Percentiles rank a stretch among this genome's conserved stretches.
These are phyloP conservation scores for Solanum hybrid DNA, from an alignment of 305 asterid genomes.

Conservation along the genomic window DNA sequence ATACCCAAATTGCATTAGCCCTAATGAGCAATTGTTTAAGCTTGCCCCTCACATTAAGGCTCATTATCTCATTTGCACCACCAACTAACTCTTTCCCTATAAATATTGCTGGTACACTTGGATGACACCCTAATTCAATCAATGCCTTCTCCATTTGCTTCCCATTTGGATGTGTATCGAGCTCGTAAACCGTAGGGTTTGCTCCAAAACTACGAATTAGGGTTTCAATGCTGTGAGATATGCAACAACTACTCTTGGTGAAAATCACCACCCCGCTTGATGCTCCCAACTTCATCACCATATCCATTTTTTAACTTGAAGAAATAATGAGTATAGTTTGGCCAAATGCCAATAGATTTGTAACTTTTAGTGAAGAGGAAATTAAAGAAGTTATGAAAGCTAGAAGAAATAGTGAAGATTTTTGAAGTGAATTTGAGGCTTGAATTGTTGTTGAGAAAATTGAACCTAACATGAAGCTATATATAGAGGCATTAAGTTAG, in stretches of 20 bases:
- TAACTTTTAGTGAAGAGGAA: not conserved
- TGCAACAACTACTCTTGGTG: conserved; percentile 54
- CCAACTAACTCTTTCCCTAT: conserved; percentile 48
- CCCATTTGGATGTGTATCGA: conserved; percentile 40
- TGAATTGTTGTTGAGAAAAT: not conserved
- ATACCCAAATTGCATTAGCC: conserved; percentile 69
- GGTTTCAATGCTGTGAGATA: conserved; percentile 33
- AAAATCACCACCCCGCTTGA: conserved; percentile 48
- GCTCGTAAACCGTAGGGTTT: conserved; percentile 37
- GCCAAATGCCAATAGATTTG: not conserved
- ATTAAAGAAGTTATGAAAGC: not conserved
- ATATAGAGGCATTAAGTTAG: not conserved
- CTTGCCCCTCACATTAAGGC: conserved; percentile 43
- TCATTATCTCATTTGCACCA: conserved; percentile 53
- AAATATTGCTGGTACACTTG: conserved; percentile 55
- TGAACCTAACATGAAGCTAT: not conserved
- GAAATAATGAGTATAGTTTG: not conserved
- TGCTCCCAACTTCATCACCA: conserved; percentile 23
- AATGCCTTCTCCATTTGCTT: conserved; percentile 41
- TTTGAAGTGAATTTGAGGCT: not conserved
- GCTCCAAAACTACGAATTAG: conserved; percentile 55
- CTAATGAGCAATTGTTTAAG: conserved; percentile 49
- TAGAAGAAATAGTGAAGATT: not conserved
- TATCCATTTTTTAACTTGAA: conserved; percentile 22
- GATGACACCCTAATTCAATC: conserved; percentile 34